phyloP scores from a whole-genome alignment of 2,329 filamentous ascomycete species.

The Bipolaris bicolor region DNA sequence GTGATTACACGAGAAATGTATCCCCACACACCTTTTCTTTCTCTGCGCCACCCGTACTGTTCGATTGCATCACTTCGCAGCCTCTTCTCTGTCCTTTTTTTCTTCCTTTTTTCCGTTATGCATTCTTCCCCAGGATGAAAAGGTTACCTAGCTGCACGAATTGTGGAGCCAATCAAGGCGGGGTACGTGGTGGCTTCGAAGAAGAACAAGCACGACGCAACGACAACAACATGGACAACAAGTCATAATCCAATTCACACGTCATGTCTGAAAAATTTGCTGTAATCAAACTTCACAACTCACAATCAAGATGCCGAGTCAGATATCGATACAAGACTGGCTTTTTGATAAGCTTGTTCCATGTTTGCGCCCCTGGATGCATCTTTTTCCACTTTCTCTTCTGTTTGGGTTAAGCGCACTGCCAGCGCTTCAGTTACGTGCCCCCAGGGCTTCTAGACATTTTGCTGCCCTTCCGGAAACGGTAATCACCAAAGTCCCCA shows the following conservation, averaged over 20 bases:
- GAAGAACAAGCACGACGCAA: conserved; percentile 30
- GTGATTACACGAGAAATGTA: background rate
- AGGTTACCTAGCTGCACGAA: conserved; percentile 21
- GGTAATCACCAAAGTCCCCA: conserved; percentile 7
- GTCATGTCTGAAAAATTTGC: background rate
- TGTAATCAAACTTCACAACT: background rate
- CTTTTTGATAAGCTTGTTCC: conserved; percentile 20
- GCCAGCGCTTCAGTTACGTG: background rate
- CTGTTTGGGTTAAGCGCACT: background rate
- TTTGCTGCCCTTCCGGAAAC: conserved; percentile 7
- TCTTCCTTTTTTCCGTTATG: background rate
- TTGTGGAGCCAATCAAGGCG: conserved; percentile 33
- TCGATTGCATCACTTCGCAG: conserved; percentile 12
- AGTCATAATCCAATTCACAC: conserved; percentile 15
- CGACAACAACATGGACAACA: conserved; percentile 32
- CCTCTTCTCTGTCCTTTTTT: background rate
- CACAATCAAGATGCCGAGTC: background rate
- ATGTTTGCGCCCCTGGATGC: conserved; percentile 13
- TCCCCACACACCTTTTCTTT: background rate
- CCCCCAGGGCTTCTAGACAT: conserved; percentile 4
- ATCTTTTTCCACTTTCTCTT: conserved; percentile 13
- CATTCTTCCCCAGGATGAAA: background rate
- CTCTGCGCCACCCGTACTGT: background rate
- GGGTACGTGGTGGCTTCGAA: conserved; percentile 37
- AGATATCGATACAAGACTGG: background rate